These are phyloP conservation scores for Antitrichia curtipendula DNA, from an alignment of 225 moss, liverwort and hornwort species.

Conservation along the genomic window DNA sequence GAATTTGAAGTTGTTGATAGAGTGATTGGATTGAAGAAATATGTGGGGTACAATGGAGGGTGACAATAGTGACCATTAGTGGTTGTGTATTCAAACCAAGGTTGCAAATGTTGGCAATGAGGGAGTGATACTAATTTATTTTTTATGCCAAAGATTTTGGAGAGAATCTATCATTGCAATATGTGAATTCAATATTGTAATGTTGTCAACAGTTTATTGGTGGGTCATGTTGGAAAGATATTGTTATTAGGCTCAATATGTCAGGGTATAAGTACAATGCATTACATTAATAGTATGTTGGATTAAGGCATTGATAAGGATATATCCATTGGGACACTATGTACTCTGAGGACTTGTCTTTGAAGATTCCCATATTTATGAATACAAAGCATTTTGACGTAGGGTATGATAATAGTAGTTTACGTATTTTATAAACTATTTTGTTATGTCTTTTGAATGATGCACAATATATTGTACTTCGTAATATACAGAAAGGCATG, in stretches of 20 bases:
- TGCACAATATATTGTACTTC: rapidly evolving
- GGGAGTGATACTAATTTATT: not conserved
- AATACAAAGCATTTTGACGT: rapidly evolving
- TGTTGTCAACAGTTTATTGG: not conserved
- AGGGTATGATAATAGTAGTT: not conserved
- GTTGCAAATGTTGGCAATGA: rapidly evolving
- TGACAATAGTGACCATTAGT: not conserved
- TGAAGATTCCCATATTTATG: no score
- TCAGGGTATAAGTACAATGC: not conserved
- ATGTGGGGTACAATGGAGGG: rapidly evolving
- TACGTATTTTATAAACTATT: rapidly evolving
- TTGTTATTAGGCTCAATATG: not conserved
- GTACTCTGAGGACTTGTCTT: rapidly evolving
- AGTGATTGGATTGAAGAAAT: not conserved
- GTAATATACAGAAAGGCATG: no score
- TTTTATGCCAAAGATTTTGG: rapidly evolving
- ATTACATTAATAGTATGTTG: rapidly evolving
- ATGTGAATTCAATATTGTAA: not conserved
- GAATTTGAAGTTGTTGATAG: not conserved
- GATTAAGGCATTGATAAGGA: not conserved
- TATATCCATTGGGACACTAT: rapidly evolving
- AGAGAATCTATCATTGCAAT: not conserved
- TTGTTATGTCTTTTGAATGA: not conserved
- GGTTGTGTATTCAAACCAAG: not conserved
- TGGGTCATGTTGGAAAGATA: rapidly evolving